Base-by-base conservation (phyloP, 225 moss, liverwort and hornwort genomes). In the Physcomitrellopsis africana region DNA sequence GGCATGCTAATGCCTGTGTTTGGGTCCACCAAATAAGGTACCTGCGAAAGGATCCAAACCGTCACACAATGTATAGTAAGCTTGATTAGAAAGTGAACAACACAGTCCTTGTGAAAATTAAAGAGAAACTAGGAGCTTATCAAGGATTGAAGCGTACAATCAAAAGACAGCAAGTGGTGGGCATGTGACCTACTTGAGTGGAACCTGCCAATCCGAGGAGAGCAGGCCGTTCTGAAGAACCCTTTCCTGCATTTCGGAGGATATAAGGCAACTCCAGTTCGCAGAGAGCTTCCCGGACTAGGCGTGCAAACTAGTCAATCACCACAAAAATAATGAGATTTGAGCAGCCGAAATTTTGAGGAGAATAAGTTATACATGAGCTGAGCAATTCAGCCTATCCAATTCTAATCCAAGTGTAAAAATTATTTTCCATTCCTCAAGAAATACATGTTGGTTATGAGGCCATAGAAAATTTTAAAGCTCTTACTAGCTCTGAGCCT, bases 231-330 rank as follows among this genome's bases (percentile, higher is more conserved):
- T 84, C 76, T 42, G 92, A 90, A 23, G 97, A 97, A 2, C 94
- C 97, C 77, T 97, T 97, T 72, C 94, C 97, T 43, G 79, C 77
- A 61, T 94, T 97, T 67, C 89, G 88, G 61, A 97, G 81, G 72
- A 97, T 72, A 70, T 97, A 97, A 3, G 97, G 94, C 12, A 97
- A 79, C 82, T 97, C 97, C 72, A 97, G 68, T 73, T 97, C 97
- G 73, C 96, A 97, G 27, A 97, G 82, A 65, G 92, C 81, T 84
- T 97, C 97, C 71, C 96, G 85, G 46, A 97, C 97, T 65, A 97
- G 75, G 62, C 97, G 86, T 20, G 94, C 94, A 89, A 97, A 97
- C 94, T 97, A 67, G 43, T 60, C 19, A 51, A 44, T 20, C 47
- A 73, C 45, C 67, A 76, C 23, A 73, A 72, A 17, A 16, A 60